Evolutionary conservation across 1,284 basidiomycete species (phyloP).

Genomic region (Grifola frondosa): DNA sequence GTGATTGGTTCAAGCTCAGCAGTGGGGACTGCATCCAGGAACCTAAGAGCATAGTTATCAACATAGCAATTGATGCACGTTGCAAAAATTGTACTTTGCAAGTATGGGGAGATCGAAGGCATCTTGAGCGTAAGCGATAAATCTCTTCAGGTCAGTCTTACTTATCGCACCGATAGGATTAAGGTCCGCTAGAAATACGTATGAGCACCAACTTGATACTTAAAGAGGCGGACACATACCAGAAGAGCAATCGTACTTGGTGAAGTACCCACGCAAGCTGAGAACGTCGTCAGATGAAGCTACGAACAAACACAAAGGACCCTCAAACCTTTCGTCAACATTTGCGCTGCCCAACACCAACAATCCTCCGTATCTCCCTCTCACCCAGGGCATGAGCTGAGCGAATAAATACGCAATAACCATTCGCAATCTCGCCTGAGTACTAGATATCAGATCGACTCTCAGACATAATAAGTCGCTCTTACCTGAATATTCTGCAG

Average conservation of each 20-base stretch:
- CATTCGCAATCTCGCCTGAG: constrained; percentile 92
- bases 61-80: background rate
- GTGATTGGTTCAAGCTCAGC: constrained; percentile 97
- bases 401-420: constrained; percentile 97
- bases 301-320: background rate
- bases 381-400: constrained; percentile 91
- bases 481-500: constrained; percentile 94
- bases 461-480: constrained; percentile 1
- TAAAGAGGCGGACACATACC: constrained; percentile 41
- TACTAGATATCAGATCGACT: constrained; percentile 4
- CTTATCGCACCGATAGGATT: constrained; percentile 99
- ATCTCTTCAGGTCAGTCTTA: constrained; percentile 96
- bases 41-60: constrained; percentile 46
- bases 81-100: constrained; percentile 50
- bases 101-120: constrained; percentile 87
- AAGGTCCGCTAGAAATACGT: constrained; percentile 72
- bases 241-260: constrained; percentile 95
- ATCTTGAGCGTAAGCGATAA: constrained; percentile 83
- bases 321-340: constrained; percentile 90
- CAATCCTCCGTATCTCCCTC: constrained; percentile 82
- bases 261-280: constrained; percentile 93
- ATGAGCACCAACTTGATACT: background rate
- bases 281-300: background rate
- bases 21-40: constrained; percentile 89
- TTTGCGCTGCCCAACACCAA: constrained; percentile 96